Evolutionary conservation across 768 basidiomycete genomes (phyloP), one percentile per base, ranked within the genome.

Genomic region (Phlegmacium glaucopus): DNA sequence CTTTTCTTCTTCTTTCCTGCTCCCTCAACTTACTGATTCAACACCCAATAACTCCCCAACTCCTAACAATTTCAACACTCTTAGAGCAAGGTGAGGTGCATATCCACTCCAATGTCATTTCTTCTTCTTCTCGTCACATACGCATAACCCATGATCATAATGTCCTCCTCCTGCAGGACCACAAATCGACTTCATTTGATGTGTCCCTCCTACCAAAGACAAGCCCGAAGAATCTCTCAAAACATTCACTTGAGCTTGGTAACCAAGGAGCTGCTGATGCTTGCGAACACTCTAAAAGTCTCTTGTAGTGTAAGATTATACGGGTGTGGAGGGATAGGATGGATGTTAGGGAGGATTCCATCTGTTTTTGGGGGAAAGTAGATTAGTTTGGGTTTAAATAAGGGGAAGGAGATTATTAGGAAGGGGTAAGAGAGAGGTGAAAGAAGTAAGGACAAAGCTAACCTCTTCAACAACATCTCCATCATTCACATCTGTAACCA

Each of bases 271-370:
- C 87, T 1, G 85, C 76, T 8, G 83, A 81, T 2, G 85, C 80
- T 56, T 93, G 91, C 0, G 88, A 77, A 34, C 85, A 83, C 54
- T 93, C 90, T 10, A 93, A 76, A 1, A 93, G 74, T 1, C 90
- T 78, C 58, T 85, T 91, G 66, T 88, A 86, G 48, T 83, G 80
- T 12, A 82, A 74, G 11, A 90, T 76, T 55, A 86, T 87, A 17
- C 69, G 66, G 0, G 72, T 67, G 53, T 80, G 77, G 52, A 77
- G 60, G 5, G 63, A 54, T 12, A 72, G 63, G 15, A 79, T 61
- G 29, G 57, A 52, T 11, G 70, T 60, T 13, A 77, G 64, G 2
- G 75, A 69, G 1, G 55, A 50, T 28, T 68, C 62, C 65, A 77
- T 71, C 69, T 76, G 42, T 43, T 15, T 36, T 49, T 25, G 49